Percentiles rank a stretch among this genome's conserved stretches.
These are phyloP conservation scores for Aristolochia contorta DNA, from an alignment of 164 flowering plant genomes.

Conservation along the genomic window DNA sequence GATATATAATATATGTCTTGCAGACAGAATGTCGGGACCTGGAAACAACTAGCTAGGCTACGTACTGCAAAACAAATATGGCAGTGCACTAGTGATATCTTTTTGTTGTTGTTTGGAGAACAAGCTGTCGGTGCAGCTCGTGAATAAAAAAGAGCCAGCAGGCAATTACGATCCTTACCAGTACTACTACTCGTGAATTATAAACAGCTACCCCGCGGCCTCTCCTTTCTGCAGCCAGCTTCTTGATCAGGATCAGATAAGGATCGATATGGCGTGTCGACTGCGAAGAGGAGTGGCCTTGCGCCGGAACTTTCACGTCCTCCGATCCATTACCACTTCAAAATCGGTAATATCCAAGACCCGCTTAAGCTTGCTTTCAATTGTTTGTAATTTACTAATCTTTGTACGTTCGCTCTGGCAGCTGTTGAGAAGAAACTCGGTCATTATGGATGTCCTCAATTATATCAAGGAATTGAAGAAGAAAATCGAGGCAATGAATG, in stretches of 20 bases:
- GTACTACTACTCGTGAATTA: neutral
- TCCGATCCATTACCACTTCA: slow-evolving; percentile 6
- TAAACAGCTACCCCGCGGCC: neutral
- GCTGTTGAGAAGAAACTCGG: slow-evolving; percentile 29
- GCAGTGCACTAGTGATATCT: too few relatives aligned
- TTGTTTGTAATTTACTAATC: neutral
- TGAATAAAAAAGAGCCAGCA: neutral
- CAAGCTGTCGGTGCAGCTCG: neutral
- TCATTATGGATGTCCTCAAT: slow-evolving; percentile 28
- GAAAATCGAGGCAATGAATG: slow-evolving; percentile 29
- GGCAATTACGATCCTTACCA: neutral
- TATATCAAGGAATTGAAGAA: slow-evolving; percentile 30
- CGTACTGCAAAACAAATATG: too few relatives aligned
- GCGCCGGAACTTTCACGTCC: slow-evolving; percentile 8
- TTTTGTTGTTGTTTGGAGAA: slow-evolving; percentile 1
- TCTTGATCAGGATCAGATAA: neutral
- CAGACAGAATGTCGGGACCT: too few relatives aligned
- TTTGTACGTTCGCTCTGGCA: slow-evolving; percentile 16
- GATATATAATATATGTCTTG: too few relatives aligned
- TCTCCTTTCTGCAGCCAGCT: too few relatives aligned
- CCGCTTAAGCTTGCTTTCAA: neutral
- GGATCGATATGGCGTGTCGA: slow-evolving; percentile 9
- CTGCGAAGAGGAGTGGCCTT: slow-evolving; percentile 3
- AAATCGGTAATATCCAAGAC: slow-evolving; percentile 17
- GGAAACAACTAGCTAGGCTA: too few relatives aligned